Conservation (phyloP, 352 stramenopile species). For the Plasmopara muralis region DNA sequence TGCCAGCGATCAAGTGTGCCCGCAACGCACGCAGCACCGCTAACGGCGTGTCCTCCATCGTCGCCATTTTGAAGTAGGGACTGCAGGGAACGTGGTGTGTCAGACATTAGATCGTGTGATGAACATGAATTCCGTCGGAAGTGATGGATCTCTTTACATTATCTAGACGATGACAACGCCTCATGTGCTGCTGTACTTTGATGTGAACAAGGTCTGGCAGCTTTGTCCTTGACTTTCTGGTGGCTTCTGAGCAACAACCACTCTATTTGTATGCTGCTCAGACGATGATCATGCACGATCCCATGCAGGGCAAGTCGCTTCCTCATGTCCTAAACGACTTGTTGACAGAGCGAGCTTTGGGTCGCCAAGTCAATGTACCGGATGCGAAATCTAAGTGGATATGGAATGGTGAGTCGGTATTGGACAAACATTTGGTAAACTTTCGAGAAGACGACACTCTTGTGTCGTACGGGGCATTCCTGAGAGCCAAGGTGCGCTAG, state of each 20-base stretch:
- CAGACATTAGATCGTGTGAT: neutral
- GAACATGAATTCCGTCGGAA: neutral
- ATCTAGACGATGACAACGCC: conserved; percentile 6
- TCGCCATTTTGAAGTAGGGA: neutral
- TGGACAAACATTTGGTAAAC: conserved; percentile 3
- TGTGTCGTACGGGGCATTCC: conserved; percentile 57
- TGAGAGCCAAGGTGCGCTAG: conserved; percentile 41
- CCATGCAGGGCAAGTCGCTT: conserved; percentile 71
- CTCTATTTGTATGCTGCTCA: conserved; percentile 11
- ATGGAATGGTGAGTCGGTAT: conserved; percentile 35
- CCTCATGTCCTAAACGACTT: conserved; percentile 69
- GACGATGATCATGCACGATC: conserved; percentile 82
- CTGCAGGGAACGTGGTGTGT: neutral
- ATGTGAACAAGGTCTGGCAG: conserved; percentile 68
- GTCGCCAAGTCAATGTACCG: conserved; percentile 13
- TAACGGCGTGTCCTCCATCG: conserved; percentile 18
- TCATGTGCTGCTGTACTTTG: conserved; percentile 70
- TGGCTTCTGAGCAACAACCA: conserved; percentile 1
- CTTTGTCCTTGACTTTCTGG: neutral
- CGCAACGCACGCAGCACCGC: conserved; percentile 46
- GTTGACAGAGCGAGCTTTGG: conserved; percentile 50
- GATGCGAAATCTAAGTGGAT: conserved; percentile 30
- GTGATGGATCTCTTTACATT: neutral
- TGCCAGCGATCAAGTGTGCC: conserved; percentile 70
- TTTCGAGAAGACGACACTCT: conserved; percentile 3